Conservation (phyloP, 495 filamentous ascomycete species). For the Pseudoneurospora amorphoporcata region DNA sequence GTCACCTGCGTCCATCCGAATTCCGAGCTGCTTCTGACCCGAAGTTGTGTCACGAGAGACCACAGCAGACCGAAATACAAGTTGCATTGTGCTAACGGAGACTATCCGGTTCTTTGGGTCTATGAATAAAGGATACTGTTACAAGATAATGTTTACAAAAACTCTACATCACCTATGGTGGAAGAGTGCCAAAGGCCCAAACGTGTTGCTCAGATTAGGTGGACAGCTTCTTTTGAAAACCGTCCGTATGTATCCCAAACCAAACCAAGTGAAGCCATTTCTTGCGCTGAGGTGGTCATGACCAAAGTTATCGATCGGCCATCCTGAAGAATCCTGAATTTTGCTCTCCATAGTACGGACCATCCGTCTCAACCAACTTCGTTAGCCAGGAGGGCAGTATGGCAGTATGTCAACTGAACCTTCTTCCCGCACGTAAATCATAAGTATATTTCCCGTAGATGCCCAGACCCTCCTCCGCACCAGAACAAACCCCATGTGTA, state of each 20-base stretch:
- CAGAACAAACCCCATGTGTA: not conserved
- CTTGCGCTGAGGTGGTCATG: not conserved
- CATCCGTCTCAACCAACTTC: not conserved
- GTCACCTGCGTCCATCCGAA: not conserved
- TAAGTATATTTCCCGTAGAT: not conserved
- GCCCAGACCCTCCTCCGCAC: not conserved
- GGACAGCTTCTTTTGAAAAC: not conserved
- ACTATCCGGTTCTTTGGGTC: not conserved
- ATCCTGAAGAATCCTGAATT: not conserved
- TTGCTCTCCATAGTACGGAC: not conserved
- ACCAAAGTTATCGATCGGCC: not conserved
- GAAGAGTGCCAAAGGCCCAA: not conserved
- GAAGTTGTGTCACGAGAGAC: not conserved
- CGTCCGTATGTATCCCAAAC: not conserved
- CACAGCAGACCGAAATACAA: not conserved
- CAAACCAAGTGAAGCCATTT: not conserved
- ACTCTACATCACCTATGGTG: not conserved
- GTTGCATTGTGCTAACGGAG: not conserved
- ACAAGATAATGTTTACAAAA: not conserved
- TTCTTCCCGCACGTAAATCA: not conserved
- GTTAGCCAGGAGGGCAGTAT: not conserved
- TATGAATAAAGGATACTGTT: not conserved
- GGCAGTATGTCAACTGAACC: not conserved
- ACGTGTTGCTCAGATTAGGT: not conserved
- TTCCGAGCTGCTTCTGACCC: not conserved